phyloP scores from a whole-genome alignment of 306 rosid genomes.

The Fragaria nilgerrensis region DNA sequence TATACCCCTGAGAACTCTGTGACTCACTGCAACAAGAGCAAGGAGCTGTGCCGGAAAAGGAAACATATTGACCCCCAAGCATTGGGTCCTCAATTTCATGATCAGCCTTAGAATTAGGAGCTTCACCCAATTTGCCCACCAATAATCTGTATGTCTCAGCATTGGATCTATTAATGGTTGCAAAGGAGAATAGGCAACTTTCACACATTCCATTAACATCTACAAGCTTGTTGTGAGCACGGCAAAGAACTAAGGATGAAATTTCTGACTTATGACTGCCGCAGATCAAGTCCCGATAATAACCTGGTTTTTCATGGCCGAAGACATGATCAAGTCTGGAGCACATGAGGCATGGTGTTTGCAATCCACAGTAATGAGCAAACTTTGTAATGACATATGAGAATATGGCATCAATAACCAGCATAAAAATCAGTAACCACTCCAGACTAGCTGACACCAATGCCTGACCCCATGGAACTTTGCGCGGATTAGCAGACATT shows the following conservation, averaged over 20 bases:
- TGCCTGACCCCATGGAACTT: conserved; percentile 25
- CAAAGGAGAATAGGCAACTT: conserved; percentile 68
- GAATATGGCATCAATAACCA: conserved; percentile 57
- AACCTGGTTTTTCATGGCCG: conserved; percentile 54
- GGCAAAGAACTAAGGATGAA: conserved; percentile 69
- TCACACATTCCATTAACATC: conserved; percentile 76
- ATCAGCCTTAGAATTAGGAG: conserved; percentile 40
- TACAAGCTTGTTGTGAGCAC: conserved; percentile 69
- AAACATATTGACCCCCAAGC: conserved; percentile 30
- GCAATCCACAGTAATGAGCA: conserved; percentile 60
- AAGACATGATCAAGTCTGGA: conserved; percentile 92
- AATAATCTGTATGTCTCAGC: conserved; percentile 55
- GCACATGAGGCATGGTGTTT: conserved; percentile 75
- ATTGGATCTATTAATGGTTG: conserved; percentile 50
- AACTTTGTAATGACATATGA: conserved; percentile 69
- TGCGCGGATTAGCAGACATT: conserved; percentile 36
- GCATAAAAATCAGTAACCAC: conserved; percentile 73
- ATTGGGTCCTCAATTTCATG: conserved; percentile 34
- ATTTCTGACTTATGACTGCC: conserved; percentile 63
- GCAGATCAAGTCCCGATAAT: conserved; percentile 69
- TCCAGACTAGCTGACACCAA: conserved; percentile 71
- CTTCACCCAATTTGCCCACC: conserved; percentile 60
- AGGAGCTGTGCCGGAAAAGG: conserved; percentile 10
- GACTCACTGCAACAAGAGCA: conserved; percentile 74
- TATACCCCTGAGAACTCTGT: conserved; percentile 26